Base-by-base conservation (phyloP, 208 protist species). In the Crithidia bombi region DNA sequence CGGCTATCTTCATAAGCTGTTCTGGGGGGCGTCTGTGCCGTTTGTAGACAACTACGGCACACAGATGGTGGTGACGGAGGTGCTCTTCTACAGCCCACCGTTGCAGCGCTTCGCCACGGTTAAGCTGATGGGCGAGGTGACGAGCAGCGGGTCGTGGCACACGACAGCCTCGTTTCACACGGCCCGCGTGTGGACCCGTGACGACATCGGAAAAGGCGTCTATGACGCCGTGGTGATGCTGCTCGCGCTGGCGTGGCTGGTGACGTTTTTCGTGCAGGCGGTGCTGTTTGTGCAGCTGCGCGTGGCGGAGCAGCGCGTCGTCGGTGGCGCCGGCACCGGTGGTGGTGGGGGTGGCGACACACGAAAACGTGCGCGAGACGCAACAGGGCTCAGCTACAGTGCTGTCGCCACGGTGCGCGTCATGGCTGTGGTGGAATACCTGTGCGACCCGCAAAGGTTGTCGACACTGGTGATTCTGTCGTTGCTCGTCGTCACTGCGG, bases 11-110 rank as follows among this genome's bases (percentile, higher is more conserved):
- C 51, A 39, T 2, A 64, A 41, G 3, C 62, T 65, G 15, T 58
- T 79, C 36, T 59, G 59, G 62, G 57, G 74, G 32, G 38, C 43
- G 19, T 69, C 66, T 19, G 52, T 41, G 1, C 68, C 75, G 0
- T 86, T 89, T 46, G 32, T 90, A 7, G 84, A 87, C 62, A 65
- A 87, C 49, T 43, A 77, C 17, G 78, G 75, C 19, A 85, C 80
- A 3, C 80, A 81, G 9, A 63, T 90, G 30, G 78, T 75, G 2
- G 62, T 71, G 52, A 73, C 75, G n/a, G 84, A 90, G 75, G 65
- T 83, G 30, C 69, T 75, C 35, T 55, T 83, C 36, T 90, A 90
- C 75, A 75, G 70, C 65, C 78, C 84, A 0, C 41, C 69, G 1
- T 54, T 82, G 52, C 69, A 84, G 41, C 61, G 63, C 19, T 82